Evolutionary conservation across 495 filamentous ascomycete species (phyloP).

Genomic region (Apodospora peruviana): DNA sequence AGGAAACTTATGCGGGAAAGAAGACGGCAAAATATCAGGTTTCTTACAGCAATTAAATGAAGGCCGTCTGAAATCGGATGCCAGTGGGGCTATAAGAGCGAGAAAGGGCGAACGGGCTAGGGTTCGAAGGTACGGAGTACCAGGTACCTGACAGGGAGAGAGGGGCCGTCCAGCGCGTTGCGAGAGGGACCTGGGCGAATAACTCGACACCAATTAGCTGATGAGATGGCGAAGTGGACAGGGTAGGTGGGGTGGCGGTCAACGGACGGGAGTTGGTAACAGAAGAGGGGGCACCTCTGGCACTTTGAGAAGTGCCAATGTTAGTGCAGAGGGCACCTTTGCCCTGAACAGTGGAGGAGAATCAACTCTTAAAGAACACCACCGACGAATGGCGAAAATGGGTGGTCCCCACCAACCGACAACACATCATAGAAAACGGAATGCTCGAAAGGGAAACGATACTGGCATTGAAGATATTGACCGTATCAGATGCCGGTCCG

Average conservation of each 20-base stretch:
- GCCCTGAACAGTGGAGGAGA: neutral
- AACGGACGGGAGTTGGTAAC: no score
- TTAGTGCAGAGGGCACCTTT: neutral
- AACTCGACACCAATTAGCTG: neutral
- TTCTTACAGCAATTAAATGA: conserved; percentile 10
- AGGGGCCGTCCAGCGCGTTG: neutral
- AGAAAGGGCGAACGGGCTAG: neutral
- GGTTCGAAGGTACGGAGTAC: neutral
- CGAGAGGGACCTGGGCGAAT: neutral
- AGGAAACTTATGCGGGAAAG: conserved; percentile 9
- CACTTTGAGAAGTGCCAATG: neutral
- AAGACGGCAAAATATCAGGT: conserved; percentile 27
- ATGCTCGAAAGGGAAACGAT: neutral
- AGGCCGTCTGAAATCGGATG: conserved; percentile 9
- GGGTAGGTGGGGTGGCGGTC: neutral
- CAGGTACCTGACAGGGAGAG: no score
- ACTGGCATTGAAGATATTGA: no score
- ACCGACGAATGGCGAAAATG: no score
- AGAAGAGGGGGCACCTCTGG: neutral
- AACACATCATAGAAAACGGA: neutral
- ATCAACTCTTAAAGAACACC: neutral
- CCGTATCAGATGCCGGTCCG: no score
- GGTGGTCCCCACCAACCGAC: neutral
- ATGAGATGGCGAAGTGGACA: neutral
- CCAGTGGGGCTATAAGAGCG: conserved; percentile 13